A percentile compares a stretch with the other conserved stretches of the same genome.
Conservation (phyloP, 2,329 filamentous ascomycete genomes). For the Trichoderma endophyticum region DNA sequence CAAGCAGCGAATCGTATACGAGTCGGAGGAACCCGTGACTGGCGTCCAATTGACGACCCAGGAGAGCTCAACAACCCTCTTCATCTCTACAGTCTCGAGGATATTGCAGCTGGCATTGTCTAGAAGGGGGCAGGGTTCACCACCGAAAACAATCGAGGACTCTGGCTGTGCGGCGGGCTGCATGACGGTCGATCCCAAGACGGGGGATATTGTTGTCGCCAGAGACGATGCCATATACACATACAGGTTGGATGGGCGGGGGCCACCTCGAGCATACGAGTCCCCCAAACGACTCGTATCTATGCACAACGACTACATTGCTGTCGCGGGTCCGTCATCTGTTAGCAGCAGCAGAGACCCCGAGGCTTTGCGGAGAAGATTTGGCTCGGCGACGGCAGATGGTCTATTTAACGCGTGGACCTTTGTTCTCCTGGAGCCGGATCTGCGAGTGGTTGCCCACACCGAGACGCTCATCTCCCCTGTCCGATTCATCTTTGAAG, state of each 20-base stretch:
- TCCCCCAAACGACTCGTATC: slow-evolving; percentile 79
- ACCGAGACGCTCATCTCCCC: slow-evolving; percentile 80
- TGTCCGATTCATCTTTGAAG: slow-evolving; percentile 73
- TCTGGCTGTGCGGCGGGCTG: slow-evolving; percentile 89
- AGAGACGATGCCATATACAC: slow-evolving; percentile 95
- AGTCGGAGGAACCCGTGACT: slow-evolving; percentile 94
- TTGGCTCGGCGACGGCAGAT: slow-evolving; percentile 67
- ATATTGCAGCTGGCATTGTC: slow-evolving; percentile 85
- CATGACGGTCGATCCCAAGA: slow-evolving; percentile 80
- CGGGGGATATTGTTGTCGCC: slow-evolving; percentile 85
- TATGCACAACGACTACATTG: slow-evolving; percentile 81
- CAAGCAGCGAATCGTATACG: slow-evolving; percentile 90
- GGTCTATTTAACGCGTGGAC: slow-evolving; percentile 82
- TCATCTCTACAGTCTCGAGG: slow-evolving; percentile 85
- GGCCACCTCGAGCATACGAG: slow-evolving; percentile 87
- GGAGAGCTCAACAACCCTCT: slow-evolving; percentile 67
- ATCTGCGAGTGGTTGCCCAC: slow-evolving; percentile 85
- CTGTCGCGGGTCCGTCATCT: slow-evolving; percentile 73
- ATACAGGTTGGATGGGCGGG: slow-evolving; percentile 80
- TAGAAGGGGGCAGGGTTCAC: slow-evolving; percentile 83
- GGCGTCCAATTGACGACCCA: slow-evolving; percentile 74
- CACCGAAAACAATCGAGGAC: slow-evolving; percentile 85
- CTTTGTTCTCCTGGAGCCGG: slow-evolving; percentile 88
- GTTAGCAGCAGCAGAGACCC: slow-evolving; percentile 52
- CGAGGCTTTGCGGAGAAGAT: slow-evolving; percentile 64